phyloP scores from a whole-genome alignment of 768 basidiomycete genomes.

The Pholiota conissans region DNA sequence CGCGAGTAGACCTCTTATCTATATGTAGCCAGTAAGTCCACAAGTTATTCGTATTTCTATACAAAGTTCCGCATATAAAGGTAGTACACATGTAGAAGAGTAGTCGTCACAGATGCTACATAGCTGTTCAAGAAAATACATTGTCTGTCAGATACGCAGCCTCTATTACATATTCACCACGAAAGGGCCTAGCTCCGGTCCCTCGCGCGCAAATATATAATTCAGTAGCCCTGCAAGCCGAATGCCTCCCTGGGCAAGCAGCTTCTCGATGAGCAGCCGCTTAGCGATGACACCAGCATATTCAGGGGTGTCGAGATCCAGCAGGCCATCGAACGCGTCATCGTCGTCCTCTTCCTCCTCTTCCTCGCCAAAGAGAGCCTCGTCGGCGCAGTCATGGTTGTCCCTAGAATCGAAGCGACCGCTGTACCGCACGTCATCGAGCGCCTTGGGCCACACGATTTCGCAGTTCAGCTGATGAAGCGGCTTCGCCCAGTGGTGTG shows the following conservation, averaged over 20 bases:
- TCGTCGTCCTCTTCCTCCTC: not conserved
- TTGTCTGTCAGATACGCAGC: not conserved
- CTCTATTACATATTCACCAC: not conserved
- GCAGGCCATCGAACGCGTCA: constrained; percentile 10
- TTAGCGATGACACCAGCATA: constrained; percentile 73
- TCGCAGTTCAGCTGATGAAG: constrained; percentile 82
- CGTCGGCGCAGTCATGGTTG: constrained; percentile 15
- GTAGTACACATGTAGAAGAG: too few species aligned
- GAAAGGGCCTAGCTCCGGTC: not conserved
- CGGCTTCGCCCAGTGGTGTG: constrained; percentile 74
- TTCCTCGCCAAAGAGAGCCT: constrained; percentile 12
- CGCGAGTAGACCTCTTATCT: too few species aligned
- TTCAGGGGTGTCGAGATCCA: constrained; percentile 80
- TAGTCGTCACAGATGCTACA: too few species aligned
- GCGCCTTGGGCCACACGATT: constrained; percentile 73
- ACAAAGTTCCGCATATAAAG: not conserved
- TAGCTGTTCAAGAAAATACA: not conserved
- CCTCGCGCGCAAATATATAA: constrained; percentile 50
- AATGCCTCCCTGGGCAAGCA: constrained; percentile 82
- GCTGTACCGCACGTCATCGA: constrained; percentile 52
- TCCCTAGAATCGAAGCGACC: constrained; percentile 14
- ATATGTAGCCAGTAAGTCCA: too few species aligned
- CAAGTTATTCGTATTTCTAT: not conserved
- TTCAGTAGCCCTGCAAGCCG: constrained; percentile 85
- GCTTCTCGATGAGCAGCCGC: constrained; percentile 73